phyloP scores from a whole-genome alignment of 2,329 filamentous ascomycete species.

The Colletotrichum trifolii region DNA sequence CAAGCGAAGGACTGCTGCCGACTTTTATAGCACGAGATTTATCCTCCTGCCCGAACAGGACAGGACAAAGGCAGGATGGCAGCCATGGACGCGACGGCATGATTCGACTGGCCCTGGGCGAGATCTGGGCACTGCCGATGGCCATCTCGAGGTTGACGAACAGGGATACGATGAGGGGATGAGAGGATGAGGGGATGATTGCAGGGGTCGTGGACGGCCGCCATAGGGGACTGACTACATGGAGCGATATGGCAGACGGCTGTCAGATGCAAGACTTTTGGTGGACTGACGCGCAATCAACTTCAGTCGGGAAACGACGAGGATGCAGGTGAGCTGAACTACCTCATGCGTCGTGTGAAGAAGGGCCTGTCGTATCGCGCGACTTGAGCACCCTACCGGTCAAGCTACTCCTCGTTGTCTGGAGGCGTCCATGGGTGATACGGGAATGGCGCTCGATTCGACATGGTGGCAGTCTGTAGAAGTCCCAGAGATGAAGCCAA shows the following conservation, averaged over 20 bases:
- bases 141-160: conserved; percentile 1
- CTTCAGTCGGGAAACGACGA: not conserved
- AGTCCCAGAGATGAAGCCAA: too few relatives aligned
- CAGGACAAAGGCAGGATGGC: not conserved
- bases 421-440: too few relatives aligned
- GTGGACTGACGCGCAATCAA: conserved; percentile 11
- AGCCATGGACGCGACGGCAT: conserved; percentile 1
- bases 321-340: not conserved
- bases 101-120: conserved; percentile 24
- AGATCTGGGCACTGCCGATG: conserved; percentile 21
- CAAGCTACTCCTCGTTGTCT: too few relatives aligned
- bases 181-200: not conserved
- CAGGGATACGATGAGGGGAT: not conserved
- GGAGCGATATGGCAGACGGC: not conserved
- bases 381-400: too few relatives aligned
- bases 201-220: conserved; percentile 27
- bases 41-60: conserved; percentile 33
- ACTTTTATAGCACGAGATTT: conserved; percentile 25
- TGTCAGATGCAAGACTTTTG: too few relatives aligned
- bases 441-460: too few relatives aligned
- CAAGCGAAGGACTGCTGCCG: conserved; percentile 28
- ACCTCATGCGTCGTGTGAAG: not conserved
- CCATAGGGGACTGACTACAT: conserved; percentile 1
- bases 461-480: too few relatives aligned
- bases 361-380: not conserved